Evolutionary conservation across 108 stramenopile species (phyloP).

Genomic region (Cylindrotheca closterium): DNA sequence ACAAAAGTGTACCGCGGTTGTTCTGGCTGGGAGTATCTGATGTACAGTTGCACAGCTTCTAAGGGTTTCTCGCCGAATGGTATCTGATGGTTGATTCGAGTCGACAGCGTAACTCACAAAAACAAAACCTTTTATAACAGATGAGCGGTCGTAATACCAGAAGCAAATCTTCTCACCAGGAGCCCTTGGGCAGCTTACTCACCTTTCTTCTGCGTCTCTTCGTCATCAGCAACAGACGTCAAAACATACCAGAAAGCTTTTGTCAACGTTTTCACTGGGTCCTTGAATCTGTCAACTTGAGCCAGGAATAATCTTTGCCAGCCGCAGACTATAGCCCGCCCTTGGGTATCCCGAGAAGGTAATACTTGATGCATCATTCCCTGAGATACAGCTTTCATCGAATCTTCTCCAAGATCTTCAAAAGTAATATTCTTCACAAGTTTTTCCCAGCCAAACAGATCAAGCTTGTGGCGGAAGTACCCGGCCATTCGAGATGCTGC

Average conservation of each 20-base stretch:
- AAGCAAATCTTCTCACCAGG: too few relatives aligned
- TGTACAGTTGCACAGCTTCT: conserved; percentile 3
- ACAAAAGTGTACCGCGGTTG: neutral
- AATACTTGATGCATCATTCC: neutral
- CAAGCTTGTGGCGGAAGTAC: conserved; percentile 27
- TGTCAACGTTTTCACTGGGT: neutral
- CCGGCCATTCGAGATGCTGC: conserved; percentile 24
- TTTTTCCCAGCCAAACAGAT: conserved; percentile 27
- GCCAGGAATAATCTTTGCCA: neutral
- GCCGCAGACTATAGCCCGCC: neutral
- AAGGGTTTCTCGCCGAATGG: conserved; percentile 1
- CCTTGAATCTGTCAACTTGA: neutral
- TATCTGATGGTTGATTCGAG: neutral
- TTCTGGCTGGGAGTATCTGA: neutral
- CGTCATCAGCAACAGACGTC: conserved; percentile 11
- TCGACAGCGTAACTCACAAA: neutral
- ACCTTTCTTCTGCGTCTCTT: conserved; percentile 20
- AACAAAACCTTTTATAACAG: neutral
- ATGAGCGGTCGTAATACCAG: conserved; percentile 1
- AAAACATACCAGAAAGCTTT: conserved; percentile 4
- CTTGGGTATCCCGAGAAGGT: neutral
- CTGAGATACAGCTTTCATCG: neutral
- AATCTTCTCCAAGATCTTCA: conserved; percentile 2
- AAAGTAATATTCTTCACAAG: neutral
- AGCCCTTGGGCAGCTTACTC: too few relatives aligned